Conservation (phyloP, 2,329 filamentous ascomycete genomes). For the Pseudocercospora pini-densiflorae region DNA sequence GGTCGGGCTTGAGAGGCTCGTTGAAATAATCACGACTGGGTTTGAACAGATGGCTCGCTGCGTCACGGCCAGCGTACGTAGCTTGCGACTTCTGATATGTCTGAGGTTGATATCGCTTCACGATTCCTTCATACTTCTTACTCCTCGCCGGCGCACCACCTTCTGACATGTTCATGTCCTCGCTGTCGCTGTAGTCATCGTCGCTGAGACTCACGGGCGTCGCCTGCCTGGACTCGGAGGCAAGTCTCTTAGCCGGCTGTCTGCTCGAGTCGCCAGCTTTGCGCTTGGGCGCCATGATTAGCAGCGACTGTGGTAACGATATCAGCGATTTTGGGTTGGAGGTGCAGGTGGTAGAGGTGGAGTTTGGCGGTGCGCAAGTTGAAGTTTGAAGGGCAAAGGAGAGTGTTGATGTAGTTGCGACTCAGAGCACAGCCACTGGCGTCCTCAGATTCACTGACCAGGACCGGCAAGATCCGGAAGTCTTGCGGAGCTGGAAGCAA, state of each 20-base stretch:
- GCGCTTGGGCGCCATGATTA: constrained; percentile 43
- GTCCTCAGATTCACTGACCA: neutral
- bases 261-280: constrained; percentile 43
- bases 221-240: constrained; percentile 40
- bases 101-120: constrained; percentile 60
- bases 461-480: constrained; percentile 7
- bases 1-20: constrained; percentile 82
- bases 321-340: neutral
- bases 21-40: constrained; percentile 78
- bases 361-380: neutral
- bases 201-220: constrained; percentile 57
- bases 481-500: neutral
- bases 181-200: constrained; percentile 60
- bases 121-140: constrained; percentile 50
- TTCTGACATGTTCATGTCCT: constrained; percentile 26
- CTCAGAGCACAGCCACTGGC: neutral
- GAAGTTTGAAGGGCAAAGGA: neutral
- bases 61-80: constrained; percentile 48
- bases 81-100: constrained; percentile 51
- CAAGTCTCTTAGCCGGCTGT: constrained; percentile 43
- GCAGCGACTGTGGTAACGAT: neutral
- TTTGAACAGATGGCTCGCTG: constrained; percentile 60
- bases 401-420: constrained; percentile 2
- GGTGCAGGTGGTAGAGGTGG: neutral
- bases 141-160: constrained; percentile 8